phyloP scores from a whole-genome alignment of 2,329 filamentous ascomycete species.

The Ophiostoma piceae region DNA sequence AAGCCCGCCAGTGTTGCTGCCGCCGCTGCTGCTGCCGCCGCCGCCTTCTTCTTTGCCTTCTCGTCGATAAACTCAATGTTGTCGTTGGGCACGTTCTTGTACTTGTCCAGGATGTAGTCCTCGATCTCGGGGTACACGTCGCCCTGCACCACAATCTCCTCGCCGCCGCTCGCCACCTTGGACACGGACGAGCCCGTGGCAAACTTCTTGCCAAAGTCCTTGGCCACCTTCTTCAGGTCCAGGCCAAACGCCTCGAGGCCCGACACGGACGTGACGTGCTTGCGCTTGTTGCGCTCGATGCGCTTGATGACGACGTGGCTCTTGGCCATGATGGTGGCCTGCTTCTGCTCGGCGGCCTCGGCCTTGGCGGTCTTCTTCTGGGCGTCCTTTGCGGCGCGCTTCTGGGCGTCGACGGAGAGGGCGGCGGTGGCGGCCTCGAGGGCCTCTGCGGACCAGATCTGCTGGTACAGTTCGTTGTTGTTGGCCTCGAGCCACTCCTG shows the following conservation, averaged over 20 bases:
- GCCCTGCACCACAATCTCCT: slow-evolving; percentile 97
- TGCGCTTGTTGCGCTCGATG: slow-evolving; percentile 96
- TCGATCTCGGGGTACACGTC: slow-evolving; percentile 92
- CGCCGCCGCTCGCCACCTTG: slow-evolving; percentile 75
- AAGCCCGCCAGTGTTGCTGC: slow-evolving; percentile 9
- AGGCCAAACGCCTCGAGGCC: slow-evolving; percentile 87
- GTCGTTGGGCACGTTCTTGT: slow-evolving; percentile 85
- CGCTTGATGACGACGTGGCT: slow-evolving; percentile 88
- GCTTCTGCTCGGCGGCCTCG: slow-evolving; percentile 75
- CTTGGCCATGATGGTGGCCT: slow-evolving; percentile 74
- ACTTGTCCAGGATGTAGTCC: slow-evolving; percentile 84
- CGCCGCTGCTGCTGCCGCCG: slow-evolving; percentile 25
- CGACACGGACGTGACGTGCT: slow-evolving; percentile 88
- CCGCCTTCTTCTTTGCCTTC: slow-evolving; percentile 78
- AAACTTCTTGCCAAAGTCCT: slow-evolving; percentile 98
- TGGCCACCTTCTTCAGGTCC: slow-evolving; percentile 91
- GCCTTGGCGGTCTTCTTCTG: slow-evolving; percentile 96
- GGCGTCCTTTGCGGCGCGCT: slow-evolving; percentile 91
- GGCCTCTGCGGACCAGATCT: slow-evolving; percentile 84
- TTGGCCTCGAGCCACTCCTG: slow-evolving; percentile 85
- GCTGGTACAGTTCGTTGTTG: slow-evolving; percentile 66
- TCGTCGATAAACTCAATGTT: slow-evolving; percentile 94
- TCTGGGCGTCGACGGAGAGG: slow-evolving; percentile 84
- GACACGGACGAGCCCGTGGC: slow-evolving; percentile 91
- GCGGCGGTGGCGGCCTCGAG: slow-evolving; percentile 78